phyloP scores from a whole-genome alignment of 352 stramenopile genomes.

The Phytophthora ramorum region DNA sequence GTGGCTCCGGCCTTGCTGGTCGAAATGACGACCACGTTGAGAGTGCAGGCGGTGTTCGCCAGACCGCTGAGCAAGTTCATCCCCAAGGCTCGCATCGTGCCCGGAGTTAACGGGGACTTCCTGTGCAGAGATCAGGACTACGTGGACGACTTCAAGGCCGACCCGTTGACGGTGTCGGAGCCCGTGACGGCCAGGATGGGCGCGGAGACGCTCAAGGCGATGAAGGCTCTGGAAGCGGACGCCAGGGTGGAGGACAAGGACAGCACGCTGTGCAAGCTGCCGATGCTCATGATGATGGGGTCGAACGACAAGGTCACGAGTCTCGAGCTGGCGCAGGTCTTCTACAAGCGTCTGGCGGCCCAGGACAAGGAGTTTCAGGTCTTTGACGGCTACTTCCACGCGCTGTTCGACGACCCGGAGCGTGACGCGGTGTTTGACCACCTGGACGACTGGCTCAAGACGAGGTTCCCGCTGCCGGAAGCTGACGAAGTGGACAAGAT shows the following conservation, averaged over 20 bases:
- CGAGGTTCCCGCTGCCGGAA: slow-evolving; percentile 38
- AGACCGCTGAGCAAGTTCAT: slow-evolving; percentile 52
- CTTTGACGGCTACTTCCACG: slow-evolving; percentile 64
- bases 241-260: slow-evolving; percentile 36
- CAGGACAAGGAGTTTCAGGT: slow-evolving; percentile 69
- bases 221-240: slow-evolving; percentile 42
- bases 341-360: slow-evolving; percentile 49
- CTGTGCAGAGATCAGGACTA: slow-evolving; percentile 49
- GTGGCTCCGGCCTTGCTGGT: slow-evolving; percentile 62
- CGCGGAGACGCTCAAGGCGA: slow-evolving; percentile 49
- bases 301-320: slow-evolving; percentile 63
- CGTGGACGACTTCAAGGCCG: slow-evolving; percentile 42
- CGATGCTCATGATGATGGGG: slow-evolving; percentile 57
- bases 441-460: slow-evolving; percentile 55
- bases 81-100: slow-evolving; percentile 62
- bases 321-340: slow-evolving; percentile 50
- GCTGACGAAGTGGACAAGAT: slow-evolving; percentile 14
- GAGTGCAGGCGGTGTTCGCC: slow-evolving; percentile 49
- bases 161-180: slow-evolving; percentile 53
- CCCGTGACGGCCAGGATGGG: slow-evolving; percentile 53
- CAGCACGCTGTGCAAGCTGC: slow-evolving; percentile 38
- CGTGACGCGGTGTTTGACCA: slow-evolving; percentile 50
- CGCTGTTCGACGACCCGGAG: slow-evolving; percentile 73
- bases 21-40: slow-evolving; percentile 56
- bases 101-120: slow-evolving; percentile 52